A percentile compares a stretch with the other conserved stretches of the same genome.
Evolutionary conservation across 768 basidiomycete species (phyloP).

Genomic region (Boletus rufocinnamomeus): DNA sequence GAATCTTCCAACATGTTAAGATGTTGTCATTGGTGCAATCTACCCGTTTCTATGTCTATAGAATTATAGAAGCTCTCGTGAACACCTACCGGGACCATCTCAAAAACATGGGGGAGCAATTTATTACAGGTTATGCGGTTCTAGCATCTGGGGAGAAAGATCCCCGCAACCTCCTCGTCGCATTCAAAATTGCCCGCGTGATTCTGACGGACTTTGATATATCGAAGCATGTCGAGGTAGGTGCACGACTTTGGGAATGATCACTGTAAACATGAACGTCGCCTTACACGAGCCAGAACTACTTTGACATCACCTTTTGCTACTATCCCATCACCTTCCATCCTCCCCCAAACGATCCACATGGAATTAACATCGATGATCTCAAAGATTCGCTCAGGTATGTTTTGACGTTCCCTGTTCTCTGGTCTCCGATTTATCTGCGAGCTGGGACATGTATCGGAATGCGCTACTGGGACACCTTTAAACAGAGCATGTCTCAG

Average conservation of each 20-base stretch:
- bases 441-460: neutral
- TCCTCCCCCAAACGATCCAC: conserved; percentile 91
- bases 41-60: conserved; percentile 78
- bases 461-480: neutral
- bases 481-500: conserved; percentile 63
- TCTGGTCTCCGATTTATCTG: conserved; percentile 1
- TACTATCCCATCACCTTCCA: conserved; percentile 98
- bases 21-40: conserved; percentile 84
- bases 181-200: conserved; percentile 86
- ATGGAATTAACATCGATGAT: conserved; percentile 88
- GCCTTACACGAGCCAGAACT: conserved; percentile 49
- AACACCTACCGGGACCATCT: conserved; percentile 49
- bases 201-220: conserved; percentile 89
- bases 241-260: conserved; percentile 20
- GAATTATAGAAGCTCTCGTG: conserved; percentile 69
- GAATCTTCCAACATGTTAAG: conserved; percentile 74
- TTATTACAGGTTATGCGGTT: conserved; percentile 71
- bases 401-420: conserved; percentile 5
- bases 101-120: conserved; percentile 68
- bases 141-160: conserved; percentile 98
- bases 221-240: conserved; percentile 71
- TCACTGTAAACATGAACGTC: neutral
- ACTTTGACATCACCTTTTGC: conserved; percentile 96
- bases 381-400: conserved; percentile 73
- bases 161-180: conserved; percentile 87